Conservation (phyloP, 352 stramenopile species). For the Phytopythium chamaehyphon region DNA sequence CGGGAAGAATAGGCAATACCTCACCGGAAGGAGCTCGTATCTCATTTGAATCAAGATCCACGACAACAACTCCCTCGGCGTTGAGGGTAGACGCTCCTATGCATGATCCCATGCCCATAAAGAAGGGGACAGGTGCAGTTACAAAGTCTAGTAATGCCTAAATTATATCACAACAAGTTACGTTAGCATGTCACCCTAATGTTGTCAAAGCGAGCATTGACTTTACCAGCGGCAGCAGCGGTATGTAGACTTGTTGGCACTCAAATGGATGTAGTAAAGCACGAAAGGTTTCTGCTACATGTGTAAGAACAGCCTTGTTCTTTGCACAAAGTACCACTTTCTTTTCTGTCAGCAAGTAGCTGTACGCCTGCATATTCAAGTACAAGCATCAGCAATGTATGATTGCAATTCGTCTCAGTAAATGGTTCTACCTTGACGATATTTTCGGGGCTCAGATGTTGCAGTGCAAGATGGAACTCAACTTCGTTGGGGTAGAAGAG, state of each 20-base stretch:
- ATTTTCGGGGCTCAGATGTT: conserved; percentile 59
- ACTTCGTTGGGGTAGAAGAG: conserved; percentile 49
- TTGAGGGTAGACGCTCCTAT: conserved; percentile 32
- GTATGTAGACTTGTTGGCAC: conserved; percentile 75
- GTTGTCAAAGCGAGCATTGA: background rate
- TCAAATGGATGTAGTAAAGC: conserved; percentile 62
- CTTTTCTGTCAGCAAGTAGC: conserved; percentile 60
- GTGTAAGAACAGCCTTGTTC: conserved; percentile 55
- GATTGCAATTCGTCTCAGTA: too few species aligned
- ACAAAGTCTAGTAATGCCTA: conserved; percentile 70
- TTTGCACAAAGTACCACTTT: conserved; percentile 61
- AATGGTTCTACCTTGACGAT: conserved; percentile 46
- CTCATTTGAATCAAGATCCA: conserved; percentile 69
- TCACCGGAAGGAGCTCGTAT: conserved; percentile 38
- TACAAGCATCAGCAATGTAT: background rate
- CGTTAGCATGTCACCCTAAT: too few species aligned
- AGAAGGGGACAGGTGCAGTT: conserved; percentile 68
- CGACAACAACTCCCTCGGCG: conserved; percentile 54
- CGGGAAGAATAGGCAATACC: conserved; percentile 40
- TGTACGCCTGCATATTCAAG: conserved; percentile 28
- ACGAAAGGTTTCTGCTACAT: conserved; percentile 56
- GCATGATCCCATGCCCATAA: conserved; percentile 64
- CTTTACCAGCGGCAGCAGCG: conserved; percentile 55
- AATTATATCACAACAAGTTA: background rate
- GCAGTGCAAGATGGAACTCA: conserved; percentile 68